phyloP scores from a whole-genome alignment of 352 stramenopile genomes.

The Pythium coloratum region DNA sequence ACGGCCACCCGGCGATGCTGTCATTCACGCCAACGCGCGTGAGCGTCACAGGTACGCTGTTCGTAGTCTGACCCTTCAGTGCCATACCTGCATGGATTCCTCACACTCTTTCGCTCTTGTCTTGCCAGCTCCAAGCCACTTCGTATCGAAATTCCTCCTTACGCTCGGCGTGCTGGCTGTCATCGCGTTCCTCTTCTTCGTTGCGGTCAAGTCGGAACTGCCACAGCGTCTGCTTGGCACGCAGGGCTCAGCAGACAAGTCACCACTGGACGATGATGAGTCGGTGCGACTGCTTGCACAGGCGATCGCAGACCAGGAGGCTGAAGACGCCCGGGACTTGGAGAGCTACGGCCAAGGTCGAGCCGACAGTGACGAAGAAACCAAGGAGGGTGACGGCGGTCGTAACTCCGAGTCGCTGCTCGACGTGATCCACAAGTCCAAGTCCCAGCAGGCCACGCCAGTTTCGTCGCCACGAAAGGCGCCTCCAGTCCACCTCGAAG shows the following conservation, averaged over 20 bases:
- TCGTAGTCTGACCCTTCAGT: not conserved
- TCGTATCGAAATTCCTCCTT: slow-evolving; percentile 26
- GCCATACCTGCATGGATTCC: not conserved
- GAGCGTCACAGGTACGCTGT: slow-evolving; percentile 22
- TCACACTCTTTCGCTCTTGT: not conserved
- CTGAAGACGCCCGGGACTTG: slow-evolving; percentile 2
- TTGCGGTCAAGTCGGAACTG: slow-evolving; percentile 29
- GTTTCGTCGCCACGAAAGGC: slow-evolving; percentile 11
- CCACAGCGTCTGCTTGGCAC: slow-evolving; percentile 8
- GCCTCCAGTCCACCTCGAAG: slow-evolving; percentile 21
- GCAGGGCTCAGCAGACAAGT: not conserved
- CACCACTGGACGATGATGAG: slow-evolving; percentile 27
- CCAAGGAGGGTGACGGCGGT: not conserved
- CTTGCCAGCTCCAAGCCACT: slow-evolving; percentile 22
- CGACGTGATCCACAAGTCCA: slow-evolving; percentile 33
- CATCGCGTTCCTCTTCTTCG: slow-evolving; percentile 21
- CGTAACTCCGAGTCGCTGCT: slow-evolving; percentile 25
- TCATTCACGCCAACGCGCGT: slow-evolving; percentile 32
- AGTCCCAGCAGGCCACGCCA: slow-evolving; percentile 26
- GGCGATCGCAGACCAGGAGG: slow-evolving; percentile 23
- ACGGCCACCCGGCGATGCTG: slow-evolving; percentile 30
- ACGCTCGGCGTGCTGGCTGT: slow-evolving; percentile 19
- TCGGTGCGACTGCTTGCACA: slow-evolving; percentile 24
- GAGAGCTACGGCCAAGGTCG: not conserved
- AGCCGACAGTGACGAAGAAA: slow-evolving; percentile 11